Base-by-base conservation (phyloP, 179 eudicot genomes). In the Spergularia azorica region DNA sequence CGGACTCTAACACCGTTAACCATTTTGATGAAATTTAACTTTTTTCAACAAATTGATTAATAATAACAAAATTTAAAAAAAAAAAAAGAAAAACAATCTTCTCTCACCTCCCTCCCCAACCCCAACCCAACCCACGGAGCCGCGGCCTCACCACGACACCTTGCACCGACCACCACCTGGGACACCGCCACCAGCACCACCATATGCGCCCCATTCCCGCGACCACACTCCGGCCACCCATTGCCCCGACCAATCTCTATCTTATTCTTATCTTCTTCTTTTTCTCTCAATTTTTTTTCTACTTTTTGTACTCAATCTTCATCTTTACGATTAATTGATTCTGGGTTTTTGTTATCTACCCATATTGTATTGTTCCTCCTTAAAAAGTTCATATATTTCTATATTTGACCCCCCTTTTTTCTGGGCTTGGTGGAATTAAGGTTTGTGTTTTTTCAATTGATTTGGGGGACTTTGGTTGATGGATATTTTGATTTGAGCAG, bases 401-500 rank as follows among this genome's bases (percentile, higher is more conserved):
- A 11, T 46, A 10, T 46, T 61, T 18, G 16, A 13, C 58, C 43
- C 4, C 32, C 32, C 32, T 26, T 13, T n/a, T 66, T 21, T 16
- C 48, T 46, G 14, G 52, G 21, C 20, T 73, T 64, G 41, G 6
- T 65, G 9, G 17, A 20, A 41, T 77, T 52, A 57, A 60, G 73
- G 67, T 67, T 76, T 56, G 48, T 66, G 62, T 54, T 17, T 9
- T 20, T 63, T 74, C 36, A 17, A 63, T 32, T 18, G 65, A 32
- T 51, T 76, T 67, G 17, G 76, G 59, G 66, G 50, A 71, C 58
- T 76, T 73, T 69, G 76, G 74, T 64, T 58, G 65, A 15, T 65
- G 77, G 77, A 69, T 48, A 26, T 2, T 78, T 54, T 71, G 77
- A 75, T 79, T 79, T 50, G 54, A 59, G 70, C 18, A 32, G 74